Evolutionary conservation across 2,329 filamentous ascomycete genomes (phyloP).

Genomic region (Macrophomina phaseolina): DNA sequence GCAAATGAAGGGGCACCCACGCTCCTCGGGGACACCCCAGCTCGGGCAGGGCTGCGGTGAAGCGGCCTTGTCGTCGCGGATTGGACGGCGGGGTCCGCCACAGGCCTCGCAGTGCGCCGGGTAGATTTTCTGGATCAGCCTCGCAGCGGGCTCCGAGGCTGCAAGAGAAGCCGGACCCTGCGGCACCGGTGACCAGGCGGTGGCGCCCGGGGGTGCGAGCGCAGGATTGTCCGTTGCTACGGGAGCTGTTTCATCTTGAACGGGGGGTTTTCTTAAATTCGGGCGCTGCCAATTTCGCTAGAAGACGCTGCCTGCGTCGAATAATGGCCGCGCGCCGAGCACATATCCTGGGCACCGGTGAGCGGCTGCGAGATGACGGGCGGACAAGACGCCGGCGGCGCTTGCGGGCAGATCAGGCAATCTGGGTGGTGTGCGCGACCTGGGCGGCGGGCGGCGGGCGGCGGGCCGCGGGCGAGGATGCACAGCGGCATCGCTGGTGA

Average conservation of each 20-base stretch:
- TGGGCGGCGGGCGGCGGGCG: neutral
- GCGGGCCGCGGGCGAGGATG: neutral
- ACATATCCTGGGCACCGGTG: neutral
- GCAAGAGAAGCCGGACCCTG: slow-evolving; percentile 22
- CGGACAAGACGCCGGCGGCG: slow-evolving; percentile 1
- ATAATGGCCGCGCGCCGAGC: slow-evolving; percentile 3
- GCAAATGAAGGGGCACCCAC: slow-evolving; percentile 27
- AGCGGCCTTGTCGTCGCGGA: neutral
- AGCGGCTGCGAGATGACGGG: slow-evolving; percentile 13
- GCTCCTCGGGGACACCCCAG: slow-evolving; percentile 22
- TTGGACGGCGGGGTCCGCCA: neutral
- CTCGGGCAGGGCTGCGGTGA: slow-evolving; percentile 11
- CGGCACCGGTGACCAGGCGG: neutral
- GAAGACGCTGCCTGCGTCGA: slow-evolving; percentile 2
- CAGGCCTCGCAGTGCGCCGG: slow-evolving; percentile 10
- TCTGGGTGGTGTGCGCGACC: neutral
- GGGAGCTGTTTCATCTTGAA: slow-evolving; percentile 23
- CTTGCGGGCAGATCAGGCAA: slow-evolving; percentile 17
- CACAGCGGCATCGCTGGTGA: neutral
- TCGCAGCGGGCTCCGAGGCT: slow-evolving; percentile 19
- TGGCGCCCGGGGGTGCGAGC: slow-evolving; percentile 8
- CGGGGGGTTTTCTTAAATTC: slow-evolving; percentile 14
- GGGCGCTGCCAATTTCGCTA: slow-evolving; percentile 23
- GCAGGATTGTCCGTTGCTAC: slow-evolving; percentile 19
- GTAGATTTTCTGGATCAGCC: slow-evolving; percentile 13